phyloP scores from a whole-genome alignment of 75 land plant genomes.

The Ceratopteris richardii region DNA sequence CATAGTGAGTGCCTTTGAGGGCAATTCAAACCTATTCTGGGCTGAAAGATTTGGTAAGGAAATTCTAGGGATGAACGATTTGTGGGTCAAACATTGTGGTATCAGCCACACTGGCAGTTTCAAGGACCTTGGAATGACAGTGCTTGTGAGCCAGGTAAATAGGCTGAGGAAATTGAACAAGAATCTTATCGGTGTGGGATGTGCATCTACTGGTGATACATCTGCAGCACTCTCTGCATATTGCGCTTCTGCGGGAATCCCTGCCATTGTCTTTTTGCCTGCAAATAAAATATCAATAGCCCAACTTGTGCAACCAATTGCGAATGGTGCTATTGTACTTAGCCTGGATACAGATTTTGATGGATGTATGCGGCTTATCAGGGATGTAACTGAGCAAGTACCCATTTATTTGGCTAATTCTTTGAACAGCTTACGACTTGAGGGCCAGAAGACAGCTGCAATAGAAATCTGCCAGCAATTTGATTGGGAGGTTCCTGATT shows the following conservation, averaged over 20 bases:
- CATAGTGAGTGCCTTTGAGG: slow-evolving; percentile 10
- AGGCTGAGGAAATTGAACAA: slow-evolving; percentile 13
- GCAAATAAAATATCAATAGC: slow-evolving; percentile 7
- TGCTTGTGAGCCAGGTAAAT: slow-evolving; percentile 14
- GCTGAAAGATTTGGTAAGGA: slow-evolving; percentile 13
- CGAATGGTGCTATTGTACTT: slow-evolving; percentile 10
- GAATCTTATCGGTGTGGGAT: slow-evolving; percentile 9
- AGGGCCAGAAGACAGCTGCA: slow-evolving; percentile 17
- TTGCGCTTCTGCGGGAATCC: slow-evolving; percentile 12
- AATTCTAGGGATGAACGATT: slow-evolving; percentile 10
- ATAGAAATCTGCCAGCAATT: slow-evolving; percentile 14
- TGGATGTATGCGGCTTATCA: slow-evolving; percentile 12
- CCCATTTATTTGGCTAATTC: too few relatives aligned
- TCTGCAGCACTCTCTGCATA: slow-evolving; percentile 14
- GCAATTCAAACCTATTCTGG: too few relatives aligned
- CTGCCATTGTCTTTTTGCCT: slow-evolving; percentile 14
- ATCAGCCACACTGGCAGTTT: slow-evolving; percentile 12
- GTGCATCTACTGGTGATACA: slow-evolving; percentile 14
- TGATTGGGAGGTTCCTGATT: slow-evolving; percentile 13
- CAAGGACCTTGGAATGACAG: slow-evolving; percentile 17
- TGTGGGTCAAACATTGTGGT: slow-evolving; percentile 17
- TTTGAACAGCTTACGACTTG: slow-evolving; percentile 15
- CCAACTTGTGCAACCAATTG: slow-evolving; percentile 14
- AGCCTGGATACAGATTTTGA: slow-evolving; percentile 18
- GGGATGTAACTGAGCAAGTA: slow-evolving; percentile 9